Evolutionary conservation across 2,329 filamentous ascomycete species (phyloP), one percentile per base, ranked within the genome.

Genomic region (Aspergillus ustus): DNA sequence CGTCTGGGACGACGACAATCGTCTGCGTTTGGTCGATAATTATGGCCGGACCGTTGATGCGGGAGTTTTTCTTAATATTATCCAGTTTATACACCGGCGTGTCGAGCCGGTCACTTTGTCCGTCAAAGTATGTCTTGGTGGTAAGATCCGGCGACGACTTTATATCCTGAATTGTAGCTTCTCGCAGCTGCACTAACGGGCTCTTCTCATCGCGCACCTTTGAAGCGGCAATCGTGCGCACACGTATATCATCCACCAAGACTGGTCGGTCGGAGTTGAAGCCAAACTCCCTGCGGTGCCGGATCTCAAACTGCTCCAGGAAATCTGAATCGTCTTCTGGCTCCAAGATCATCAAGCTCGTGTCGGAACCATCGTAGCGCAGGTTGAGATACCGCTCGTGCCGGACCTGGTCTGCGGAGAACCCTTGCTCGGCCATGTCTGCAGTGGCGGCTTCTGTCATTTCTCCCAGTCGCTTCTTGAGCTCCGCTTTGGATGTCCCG

Each of bases 271-370:
- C 91, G 15, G 87, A 87, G 0, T 91, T 95, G 73, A 97, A 97
- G 0, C 92, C 92, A 72, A 97, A 97, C 71, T 97, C 93, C 70
- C 94, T 91, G 52, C 91, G 89, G 73, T 97, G 94, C 66, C 96
- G 91, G 69, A 88, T 87, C 43, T 94, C 83, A 72, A 98, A 97
- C 0, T 91, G 91, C 64, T 89, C 85, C 2, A 89, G 90, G 76
- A 94, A 97, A 2, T 90, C 90, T 87, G 90, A 93, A 86, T 90
- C 94, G 57, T 89, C 85, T 4, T 87, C 88, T 82, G 5, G 91
- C 90, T 77, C 75, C 4, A 80, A 67, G 17, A 85, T 80, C 75
- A 82, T 81, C 40, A 85, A 67, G 20, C 75, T 80, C 0, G 81
- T 83, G 53, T 83, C 81, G 1, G 81, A 83, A 1, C 83, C 82